These are phyloP conservation scores for Takashimella koratensis DNA, from an alignment of 1,284 basidiomycete genomes.

Conservation along the genomic window DNA sequence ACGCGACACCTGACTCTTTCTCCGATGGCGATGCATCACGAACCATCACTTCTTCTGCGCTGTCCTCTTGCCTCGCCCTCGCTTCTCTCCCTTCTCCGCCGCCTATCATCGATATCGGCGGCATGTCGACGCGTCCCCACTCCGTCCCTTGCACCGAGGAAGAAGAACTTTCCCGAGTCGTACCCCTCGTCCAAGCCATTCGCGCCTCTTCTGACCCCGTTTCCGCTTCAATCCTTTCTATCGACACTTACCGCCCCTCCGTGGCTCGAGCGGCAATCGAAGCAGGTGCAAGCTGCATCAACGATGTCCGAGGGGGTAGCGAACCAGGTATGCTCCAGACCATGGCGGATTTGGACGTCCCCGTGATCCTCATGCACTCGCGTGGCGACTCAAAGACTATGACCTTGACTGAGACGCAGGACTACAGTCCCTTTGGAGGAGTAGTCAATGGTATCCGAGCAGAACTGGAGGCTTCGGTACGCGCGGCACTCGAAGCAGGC, in stretches of 20 bases:
- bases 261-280: slow-evolving; percentile 74
- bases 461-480: slow-evolving; percentile 71
- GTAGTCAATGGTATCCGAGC: slow-evolving; percentile 66
- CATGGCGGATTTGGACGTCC: slow-evolving; percentile 59
- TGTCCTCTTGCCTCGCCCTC: slow-evolving; percentile 26
- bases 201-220: slow-evolving; percentile 25
- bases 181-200: slow-evolving; percentile 61
- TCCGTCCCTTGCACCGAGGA: slow-evolving; percentile 64
- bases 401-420: slow-evolving; percentile 61
- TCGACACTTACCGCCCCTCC: slow-evolving; percentile 86
- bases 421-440: slow-evolving; percentile 55
- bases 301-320: slow-evolving; percentile 78
- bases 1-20: slow-evolving; percentile 95
- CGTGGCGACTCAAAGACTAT: slow-evolving; percentile 64
- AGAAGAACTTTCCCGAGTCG: slow-evolving; percentile 72
- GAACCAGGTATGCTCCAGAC: slow-evolving; percentile 64
- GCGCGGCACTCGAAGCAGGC: slow-evolving; percentile 68
- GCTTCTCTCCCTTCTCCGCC: slow-evolving; percentile 37
- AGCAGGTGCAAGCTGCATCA: slow-evolving; percentile 89
- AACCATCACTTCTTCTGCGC: slow-evolving; percentile 23
- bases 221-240: slow-evolving; percentile 58
- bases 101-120: slow-evolving; percentile 86
- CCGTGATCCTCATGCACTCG: slow-evolving; percentile 90
- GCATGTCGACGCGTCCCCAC: slow-evolving; percentile 81
- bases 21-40: slow-evolving; percentile 68